Base-by-base conservation (phyloP, 345 rosid genomes). In the Populus davidiana region DNA sequence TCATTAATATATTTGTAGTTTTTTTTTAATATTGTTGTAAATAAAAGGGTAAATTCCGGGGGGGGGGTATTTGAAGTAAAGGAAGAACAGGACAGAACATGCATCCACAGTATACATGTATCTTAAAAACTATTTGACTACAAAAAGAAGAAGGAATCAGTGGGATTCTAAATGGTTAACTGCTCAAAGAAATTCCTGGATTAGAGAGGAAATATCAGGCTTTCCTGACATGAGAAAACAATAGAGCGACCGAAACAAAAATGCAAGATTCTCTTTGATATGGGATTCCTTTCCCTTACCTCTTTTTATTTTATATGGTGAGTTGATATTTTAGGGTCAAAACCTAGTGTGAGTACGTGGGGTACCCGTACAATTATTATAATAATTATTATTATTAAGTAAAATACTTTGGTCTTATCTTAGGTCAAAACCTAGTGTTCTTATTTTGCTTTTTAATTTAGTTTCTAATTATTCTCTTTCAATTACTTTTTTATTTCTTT, bases 141-240 rank as follows among this genome's bases (percentile, higher is more conserved):
- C 35, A 33, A 33, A 33, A 33, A 4, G 35, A 33, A 33, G 3
- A 54, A 54, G 1, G n/a, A 56, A 1, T 18, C 20, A 1, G 62
- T 21, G 62, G 62, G 62, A 56, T 56, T 56, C 13, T 21, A 6
- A n/a, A 67, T 38, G 11, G 11, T 14, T n/a, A 67, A 35, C 8
- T 67, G 44, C 70, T 65, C 18, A 5, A 17, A 33, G 38, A 41
- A 67, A 20, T 2, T 67, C 44, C 49, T 13, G 25, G 52, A 12
- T 23, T 44, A 16, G 39, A 27, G 9, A 47, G 38, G 18, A 5
- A 50, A 29, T 64, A 71, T 49, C 11, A 33, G 36, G 43, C 47
- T 52, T 71, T 52, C 20, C 29, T 44, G 8, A 68, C 72, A 54
- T 47, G 67, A 78, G 67, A 62, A 56, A 78, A 74, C 79, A 62